Evolutionary conservation across 164 flowering plant genomes (phyloP).

Genomic region (Akebia trifoliata): DNA sequence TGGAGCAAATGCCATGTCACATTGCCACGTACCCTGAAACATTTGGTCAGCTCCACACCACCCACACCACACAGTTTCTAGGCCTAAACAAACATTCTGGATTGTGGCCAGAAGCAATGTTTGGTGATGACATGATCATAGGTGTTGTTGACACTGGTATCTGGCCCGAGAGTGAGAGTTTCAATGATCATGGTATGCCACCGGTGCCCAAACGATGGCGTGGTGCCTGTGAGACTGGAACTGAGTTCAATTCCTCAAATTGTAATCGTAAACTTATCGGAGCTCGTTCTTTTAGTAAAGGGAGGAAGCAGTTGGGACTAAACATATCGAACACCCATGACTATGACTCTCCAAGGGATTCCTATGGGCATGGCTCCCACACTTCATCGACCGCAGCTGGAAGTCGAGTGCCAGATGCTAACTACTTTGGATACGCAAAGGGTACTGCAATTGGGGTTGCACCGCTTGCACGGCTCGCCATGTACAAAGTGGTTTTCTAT

Average conservation of each 20-base stretch:
- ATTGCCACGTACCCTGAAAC: conserved; percentile 3
- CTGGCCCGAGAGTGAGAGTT: conserved; percentile 44
- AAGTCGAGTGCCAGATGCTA: conserved; percentile 9
- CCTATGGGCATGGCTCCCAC: conserved; percentile 37
- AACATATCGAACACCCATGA: conserved; percentile 14
- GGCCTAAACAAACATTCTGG: too few relatives aligned
- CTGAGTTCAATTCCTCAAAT: too few relatives aligned
- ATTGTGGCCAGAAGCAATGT: too few relatives aligned
- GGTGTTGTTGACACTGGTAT: conserved; percentile 39
- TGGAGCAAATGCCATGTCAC: conserved; percentile 17
- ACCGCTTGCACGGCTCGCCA: conserved; percentile 33
- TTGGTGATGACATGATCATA: too few relatives aligned
- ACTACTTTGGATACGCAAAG: conserved; percentile 35
- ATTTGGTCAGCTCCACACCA: conserved; percentile 11
- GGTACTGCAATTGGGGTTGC: conserved; percentile 39
- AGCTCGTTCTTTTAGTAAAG: conserved; percentile 36
- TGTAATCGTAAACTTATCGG: conserved; percentile 46
- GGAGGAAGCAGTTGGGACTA: conserved; percentile 19
- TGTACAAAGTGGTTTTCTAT: conserved; percentile 35
- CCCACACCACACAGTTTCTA: conserved; percentile 17
- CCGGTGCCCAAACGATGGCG: conserved; percentile 40
- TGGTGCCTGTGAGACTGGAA: conserved; percentile 40
- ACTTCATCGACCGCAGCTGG: conserved; percentile 40
- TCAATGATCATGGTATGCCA: conserved; percentile 30
- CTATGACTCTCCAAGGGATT: conserved; percentile 44